Base-by-base conservation (phyloP, 495 filamentous ascomycete species). In the Sphaerosporella brunnea region DNA sequence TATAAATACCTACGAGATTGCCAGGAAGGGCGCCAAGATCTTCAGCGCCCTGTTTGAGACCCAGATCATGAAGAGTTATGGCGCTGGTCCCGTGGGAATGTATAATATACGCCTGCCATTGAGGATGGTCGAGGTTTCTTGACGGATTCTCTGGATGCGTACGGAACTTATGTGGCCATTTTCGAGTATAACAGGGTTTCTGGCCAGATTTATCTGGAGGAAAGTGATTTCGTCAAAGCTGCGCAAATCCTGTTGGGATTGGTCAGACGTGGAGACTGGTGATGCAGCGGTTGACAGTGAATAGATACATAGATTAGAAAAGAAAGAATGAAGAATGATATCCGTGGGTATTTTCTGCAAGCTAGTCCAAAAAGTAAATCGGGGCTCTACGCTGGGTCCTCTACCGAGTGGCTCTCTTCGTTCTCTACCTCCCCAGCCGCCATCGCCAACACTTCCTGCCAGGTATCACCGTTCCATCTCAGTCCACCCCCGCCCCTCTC, bases 181-280 rank as follows among this genome's bases (percentile, higher is more conserved):
- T 74, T 72, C 42, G 63, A 64, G 7, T 78, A 84, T 59, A 69
- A 69, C 3, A 65, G 88, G 23, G 53, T 93, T 30, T 84, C 78
- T 59, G 84, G 70, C 10, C 84, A 93, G 70, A 67, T 84, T 0
- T 96, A 83, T 63, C 59, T 93, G 30, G 83, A 84, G 28, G 56
- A 74, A 45, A 68, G 67, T 1, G 85, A 94, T 65, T 92, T 92
- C 55, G 75, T 79, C 60, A 82, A 76, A 74, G 69, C 69, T 16
- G 84, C 66, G 0, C 51, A 65, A 36, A 62, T 71, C 25, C 56
- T 92, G 55, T 72, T 72, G 58, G 67, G 70, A 30, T 48, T 90
- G 23, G 80, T 75, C n/a, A n/a, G n/a, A n/a, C n/a, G n/a, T n/a
- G n/a, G n/a, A n/a, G n/a, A n/a, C n/a, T n/a, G n/a, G n/a, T n/a